Base-by-base conservation (phyloP, 257 asterid genomes). In the Parsonsia alboflavescens region DNA sequence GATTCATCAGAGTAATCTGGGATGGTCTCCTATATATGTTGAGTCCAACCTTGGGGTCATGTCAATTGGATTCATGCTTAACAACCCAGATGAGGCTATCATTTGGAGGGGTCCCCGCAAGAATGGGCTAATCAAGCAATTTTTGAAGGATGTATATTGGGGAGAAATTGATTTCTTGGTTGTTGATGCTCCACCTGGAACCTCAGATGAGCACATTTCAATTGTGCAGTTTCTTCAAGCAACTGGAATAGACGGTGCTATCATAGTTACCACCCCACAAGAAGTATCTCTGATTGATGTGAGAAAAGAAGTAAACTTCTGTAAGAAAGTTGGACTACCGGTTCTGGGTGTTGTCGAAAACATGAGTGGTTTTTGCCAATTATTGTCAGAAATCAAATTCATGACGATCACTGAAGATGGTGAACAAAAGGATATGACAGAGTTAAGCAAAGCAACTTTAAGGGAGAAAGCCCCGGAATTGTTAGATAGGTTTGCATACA, bases 131-230 rank as follows among this genome's bases (percentile, higher is more conserved):
- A 93, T 89, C 76, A 91, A 87, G 82, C 96, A 91, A 72, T 93
- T 93, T 71, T 75, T 89, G 44, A 91, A 87, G 86, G 98, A 93
- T 59, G 97, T 93, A 15, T 61, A 89, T 11, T 91, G 96, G 99
- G 96, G 96, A 1, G 98, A 90, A 68, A 97, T 94, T 11, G 97
- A 94, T 82, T 94, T 92, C 79, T 91, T 94, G 8, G 80, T 90
- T 61, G 96, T 94, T 28, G 99, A 94, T 81, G 96, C 99, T 22
- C 96, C 98, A 11, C 98, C 98, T 16, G 99, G 99, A 33, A 94
- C 98, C 65, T 94, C 99, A 5, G 98, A 94, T 28, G 96, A 92
- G 84, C 97, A 92, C 66, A 94, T 94, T 53, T 88, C 97, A 1
- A 87, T 92, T 0, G 99, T 92, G 54, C 97, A 92, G n/a, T 87